phyloP scores from a whole-genome alignment of 176 grass and related monocot genomes.

The Melocanna baccifera region DNA sequence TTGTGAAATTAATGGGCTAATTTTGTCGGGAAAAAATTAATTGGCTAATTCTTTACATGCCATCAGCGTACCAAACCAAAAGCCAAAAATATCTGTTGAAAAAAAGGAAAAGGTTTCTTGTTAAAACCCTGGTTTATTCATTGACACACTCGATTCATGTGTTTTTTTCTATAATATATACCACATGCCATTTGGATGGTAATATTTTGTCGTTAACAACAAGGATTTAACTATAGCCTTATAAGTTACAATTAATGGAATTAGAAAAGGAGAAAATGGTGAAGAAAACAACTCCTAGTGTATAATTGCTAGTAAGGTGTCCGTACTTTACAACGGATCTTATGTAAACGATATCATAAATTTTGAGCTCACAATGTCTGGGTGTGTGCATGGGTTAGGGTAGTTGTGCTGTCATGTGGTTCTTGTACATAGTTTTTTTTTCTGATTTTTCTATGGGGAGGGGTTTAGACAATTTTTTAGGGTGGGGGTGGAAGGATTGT shows the following conservation, averaged over 20 bases:
- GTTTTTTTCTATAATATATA: neutral
- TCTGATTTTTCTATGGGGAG: no score
- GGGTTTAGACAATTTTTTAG: no score
- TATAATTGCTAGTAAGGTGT: no score
- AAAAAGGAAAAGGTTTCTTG: neutral
- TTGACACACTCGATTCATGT: neutral
- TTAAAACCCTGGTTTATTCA: neutral
- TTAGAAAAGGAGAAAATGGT: neutral
- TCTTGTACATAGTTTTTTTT: no score
- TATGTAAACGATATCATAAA: no score
- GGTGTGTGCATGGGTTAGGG: no score
- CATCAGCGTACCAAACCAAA: neutral
- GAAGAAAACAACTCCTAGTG: neutral
- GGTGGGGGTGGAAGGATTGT: no score
- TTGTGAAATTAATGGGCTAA: neutral
- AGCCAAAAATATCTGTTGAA: neutral
- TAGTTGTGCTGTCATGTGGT: no score
- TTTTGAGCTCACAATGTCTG: no score
- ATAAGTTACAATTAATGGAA: neutral
- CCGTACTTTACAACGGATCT: no score
- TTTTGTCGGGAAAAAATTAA: neutral
- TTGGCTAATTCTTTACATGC: neutral
- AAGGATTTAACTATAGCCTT: neutral
- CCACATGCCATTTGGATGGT: neutral
- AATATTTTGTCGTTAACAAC: neutral